Evolutionary conservation across 805 yeast genomes (phyloP), one percentile per base, ranked within the genome.

Genomic region (Metschnikowia bowlesiae): DNA sequence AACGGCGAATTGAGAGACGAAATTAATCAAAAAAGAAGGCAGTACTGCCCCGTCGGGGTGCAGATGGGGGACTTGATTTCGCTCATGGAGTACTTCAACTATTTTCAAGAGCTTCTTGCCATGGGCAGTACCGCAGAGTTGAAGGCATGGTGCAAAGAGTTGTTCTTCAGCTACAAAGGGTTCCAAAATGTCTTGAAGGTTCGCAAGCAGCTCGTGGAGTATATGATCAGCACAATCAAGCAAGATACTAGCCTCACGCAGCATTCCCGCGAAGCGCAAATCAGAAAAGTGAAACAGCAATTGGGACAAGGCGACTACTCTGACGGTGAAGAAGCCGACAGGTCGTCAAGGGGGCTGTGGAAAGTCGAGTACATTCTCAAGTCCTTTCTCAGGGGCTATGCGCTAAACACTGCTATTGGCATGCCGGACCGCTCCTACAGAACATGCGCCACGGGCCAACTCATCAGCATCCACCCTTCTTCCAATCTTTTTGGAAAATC

Each of bases 351-450:
- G 55, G 46, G 39, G 32, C 39, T 34, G 39, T 29, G 34, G 28
- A 36, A 28, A 16, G 75, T 81, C 32, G 77, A 84, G 14, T 60
- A 71, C 2, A 75, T 92, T 8, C 70, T 92, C 49, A 87, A 88
- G 64, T 80, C 96, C 28, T 94, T 94, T 66, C 69, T 94, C 37
- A 74, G 76, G 36, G 99, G 99, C 0, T 92, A 78, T 59, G 78
- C 89, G n/a, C 78, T 85, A 44, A 91, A 92, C 65, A 84, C 96
- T 0, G 99, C 99, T 0, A 81, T 94, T 16, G 96, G 97, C 9
- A 81, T 88, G 82, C 96, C 98, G 0, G 98, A 94, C 66, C 78
- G 97, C 61, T 86, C 96, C 3, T 94, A 85, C 70, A 76, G 95
- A 62, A 90, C 98, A 0, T 85, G 90, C 6, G 72, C 85, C 30